Conservation (phyloP, 441 rosid genomes). For the Geranium incanum region DNA sequence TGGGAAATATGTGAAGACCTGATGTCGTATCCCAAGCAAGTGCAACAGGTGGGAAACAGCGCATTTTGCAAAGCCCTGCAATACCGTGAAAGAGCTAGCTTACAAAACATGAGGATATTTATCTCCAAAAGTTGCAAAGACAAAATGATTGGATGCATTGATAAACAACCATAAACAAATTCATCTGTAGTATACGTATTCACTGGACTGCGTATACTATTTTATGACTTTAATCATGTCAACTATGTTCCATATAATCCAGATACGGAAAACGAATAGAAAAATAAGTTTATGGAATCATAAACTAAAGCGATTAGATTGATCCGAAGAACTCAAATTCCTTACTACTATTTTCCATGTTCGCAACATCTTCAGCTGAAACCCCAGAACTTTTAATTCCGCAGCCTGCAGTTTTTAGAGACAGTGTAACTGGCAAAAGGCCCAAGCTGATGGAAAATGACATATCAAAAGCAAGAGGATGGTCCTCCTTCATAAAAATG, state of each 20-base stretch:
- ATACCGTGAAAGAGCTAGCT: slow-evolving; percentile 20
- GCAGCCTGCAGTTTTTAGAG: slow-evolving; percentile 73
- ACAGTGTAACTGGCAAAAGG: slow-evolving; percentile 64
- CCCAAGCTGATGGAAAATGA: slow-evolving; percentile 80
- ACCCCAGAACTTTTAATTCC: slow-evolving; percentile 73
- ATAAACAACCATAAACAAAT: neutral
- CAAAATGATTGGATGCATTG: neutral
- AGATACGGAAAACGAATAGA: slow-evolving; percentile 1
- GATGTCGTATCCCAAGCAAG: slow-evolving; percentile 92
- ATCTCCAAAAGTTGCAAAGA: slow-evolving; percentile 11
- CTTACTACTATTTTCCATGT: slow-evolving; percentile 67
- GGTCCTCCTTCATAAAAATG: slow-evolving; percentile 68
- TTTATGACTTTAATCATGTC: slow-evolving; percentile 11
- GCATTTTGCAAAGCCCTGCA: slow-evolving; percentile 87
- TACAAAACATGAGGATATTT: slow-evolving; percentile 14
- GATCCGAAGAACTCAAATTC: slow-evolving; percentile 18
- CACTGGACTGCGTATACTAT: slow-evolving; percentile 10
- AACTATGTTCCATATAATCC: slow-evolving; percentile 1
- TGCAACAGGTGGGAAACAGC: slow-evolving; percentile 95
- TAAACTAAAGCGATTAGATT: slow-evolving; percentile 7
- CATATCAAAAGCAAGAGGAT: slow-evolving; percentile 74
- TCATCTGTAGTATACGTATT: neutral
- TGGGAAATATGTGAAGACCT: slow-evolving; percentile 73
- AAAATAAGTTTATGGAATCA: neutral
- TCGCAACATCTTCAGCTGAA: slow-evolving; percentile 65